Evolutionary conservation across 805 yeast species (phyloP), one percentile per base, ranked within the genome.

Genomic region (Yamadazyma sp.): DNA sequence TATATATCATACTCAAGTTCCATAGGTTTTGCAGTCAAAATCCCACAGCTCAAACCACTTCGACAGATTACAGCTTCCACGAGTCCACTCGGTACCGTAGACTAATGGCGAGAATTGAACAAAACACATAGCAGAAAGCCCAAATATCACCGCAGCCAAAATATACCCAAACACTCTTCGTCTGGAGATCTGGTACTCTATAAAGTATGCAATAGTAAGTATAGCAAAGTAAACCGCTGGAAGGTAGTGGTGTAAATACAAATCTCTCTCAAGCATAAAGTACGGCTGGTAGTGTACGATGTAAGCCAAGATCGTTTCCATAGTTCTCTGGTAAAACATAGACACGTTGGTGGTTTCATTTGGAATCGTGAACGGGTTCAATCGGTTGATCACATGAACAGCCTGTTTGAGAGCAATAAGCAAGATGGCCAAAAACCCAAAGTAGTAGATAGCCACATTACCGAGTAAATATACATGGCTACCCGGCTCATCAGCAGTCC

Each of bases 391-490:
- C 6, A 52, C 8, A 33, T 57, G 49, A 22, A 59, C 19, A 1
- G 34, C 37, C 17, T 52, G 50, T 30, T 48, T 50, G 8, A 49
- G 18, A 3, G 46, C 29, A 6, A 57, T 45, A 13, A 70, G 49
- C 7, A 60, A 37, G 6, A 76, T 44, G 13, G 62, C 46, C 3
- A 64, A 36, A 10, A 67, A 49, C 3, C 75, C 70, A 3, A 71
- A 41, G 58, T 74, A 75, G 62, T 82, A 82, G 9, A 77, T 67
- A 9, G 75, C 68, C 14, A 75, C 60, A 57, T 85, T 87, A 5
- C 95, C 95, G 11, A 82, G 49, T 18, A 75, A 68, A 53, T 82
- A 83, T 22, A 85, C 63, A 37, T 61, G 63, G 15, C 32, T 33
- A 3, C 42, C 42, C 6, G 41, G 37, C n/a, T 48, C 55, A 33